Percentiles rank a stretch among this genome's conserved stretches.
phyloP scores from a whole-genome alignment of 441 rosid genomes.

The Sinapis alba region DNA sequence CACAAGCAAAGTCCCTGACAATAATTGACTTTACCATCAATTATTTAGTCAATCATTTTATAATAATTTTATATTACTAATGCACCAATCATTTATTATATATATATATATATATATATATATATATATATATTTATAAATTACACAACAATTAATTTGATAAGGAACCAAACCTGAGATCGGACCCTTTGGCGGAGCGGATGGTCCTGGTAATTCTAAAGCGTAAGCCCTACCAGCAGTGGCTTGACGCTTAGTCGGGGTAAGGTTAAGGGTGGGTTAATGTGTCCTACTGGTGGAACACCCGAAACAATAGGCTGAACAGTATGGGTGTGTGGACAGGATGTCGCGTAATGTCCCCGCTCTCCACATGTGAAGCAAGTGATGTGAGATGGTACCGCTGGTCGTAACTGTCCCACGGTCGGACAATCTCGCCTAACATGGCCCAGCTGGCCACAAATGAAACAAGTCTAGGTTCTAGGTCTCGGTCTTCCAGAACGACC shows the following conservation, averaged over 20 bases:
- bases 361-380: not conserved
- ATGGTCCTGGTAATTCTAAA: not conserved
- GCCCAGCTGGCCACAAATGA: not conserved
- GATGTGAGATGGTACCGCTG: not conserved
- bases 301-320: too few relatives aligned
- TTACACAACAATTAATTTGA: not conserved
- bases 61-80: too few relatives aligned
- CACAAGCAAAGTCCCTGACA: not conserved
- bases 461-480: not conserved
- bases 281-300: too few relatives aligned
- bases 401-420: not conserved
- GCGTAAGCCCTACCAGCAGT: not conserved
- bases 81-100: not conserved
- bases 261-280: not conserved
- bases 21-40: not conserved
- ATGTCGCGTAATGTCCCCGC: not conserved
- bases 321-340: not conserved
- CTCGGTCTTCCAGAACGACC: not conserved
- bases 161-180: not conserved
- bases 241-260: not conserved
- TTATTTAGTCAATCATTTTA: not conserved
- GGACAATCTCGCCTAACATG: not conserved
- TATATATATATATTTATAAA: too few relatives aligned
- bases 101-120: too few relatives aligned
- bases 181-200: not conserved